phyloP scores from a whole-genome alignment of 805 yeast species.

The Schizosaccharomyces octosporus region DNA sequence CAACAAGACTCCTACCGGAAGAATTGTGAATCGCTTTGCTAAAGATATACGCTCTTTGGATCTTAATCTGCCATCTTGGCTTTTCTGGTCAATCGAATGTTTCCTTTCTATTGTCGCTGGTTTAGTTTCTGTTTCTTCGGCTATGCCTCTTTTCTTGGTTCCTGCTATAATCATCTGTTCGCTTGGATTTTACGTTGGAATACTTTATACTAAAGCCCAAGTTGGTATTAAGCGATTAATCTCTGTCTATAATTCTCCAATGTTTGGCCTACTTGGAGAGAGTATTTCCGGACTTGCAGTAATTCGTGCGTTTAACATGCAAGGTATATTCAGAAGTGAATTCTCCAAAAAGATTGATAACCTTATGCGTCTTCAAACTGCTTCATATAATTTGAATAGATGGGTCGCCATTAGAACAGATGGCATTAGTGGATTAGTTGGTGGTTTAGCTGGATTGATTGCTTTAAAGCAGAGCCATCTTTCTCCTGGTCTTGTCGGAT shows the following conservation, averaged over 20 bases:
- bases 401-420: constrained; percentile 76
- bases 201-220: constrained; percentile 1
- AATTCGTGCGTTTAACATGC: constrained; percentile 84
- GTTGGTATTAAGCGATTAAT: constrained; percentile 65
- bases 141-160: constrained; percentile 1
- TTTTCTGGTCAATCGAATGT: not conserved
- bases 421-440: constrained; percentile 53
- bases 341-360: constrained; percentile 55
- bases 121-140: not conserved
- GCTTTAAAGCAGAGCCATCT: constrained; percentile 34
- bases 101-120: constrained; percentile 5
- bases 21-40: constrained; percentile 65
- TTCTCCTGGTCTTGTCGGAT: constrained; percentile 86
- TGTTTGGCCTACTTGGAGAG: constrained; percentile 84
- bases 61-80: constrained; percentile 11
- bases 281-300: constrained; percentile 76
- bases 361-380: constrained; percentile 73
- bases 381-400: constrained; percentile 80
- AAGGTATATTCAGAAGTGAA: constrained; percentile 54
- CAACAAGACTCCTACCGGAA: constrained; percentile 72
- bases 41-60: constrained; percentile 71
- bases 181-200: not conserved
- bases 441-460: constrained; percentile 58
- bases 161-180: not conserved
- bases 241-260: constrained; percentile 72